Base-by-base conservation (phyloP, 2,329 filamentous ascomycete genomes). In the Verticillium albo-atrum region DNA sequence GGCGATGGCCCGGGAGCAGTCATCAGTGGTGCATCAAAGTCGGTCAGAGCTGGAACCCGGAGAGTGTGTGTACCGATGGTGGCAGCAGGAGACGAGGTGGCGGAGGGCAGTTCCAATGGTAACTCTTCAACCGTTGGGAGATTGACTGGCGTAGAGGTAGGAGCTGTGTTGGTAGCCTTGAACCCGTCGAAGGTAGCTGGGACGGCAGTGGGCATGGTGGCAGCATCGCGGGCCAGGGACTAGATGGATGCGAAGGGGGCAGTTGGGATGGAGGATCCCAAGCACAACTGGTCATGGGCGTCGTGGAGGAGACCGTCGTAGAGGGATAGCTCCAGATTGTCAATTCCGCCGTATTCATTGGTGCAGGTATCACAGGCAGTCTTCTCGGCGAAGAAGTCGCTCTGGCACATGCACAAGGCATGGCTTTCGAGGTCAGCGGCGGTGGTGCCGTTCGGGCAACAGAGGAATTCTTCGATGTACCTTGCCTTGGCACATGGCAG, bases 341-440 rank as follows among this genome's bases (percentile, higher is more conserved):
- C 72, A 50, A 75, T 73, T 7, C 70, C 69, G 53, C 76, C 77
- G 65, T 79, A 76, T 15, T 74, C 66, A 50, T 68, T 68, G 15
- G 78, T 68, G 63, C 77, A 81, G 32, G 70, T 61, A 32, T 76
- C 72, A 66, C 77, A 80, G 56, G 70, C 74, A 10, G 68, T 58
- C 75, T 77, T 79, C 60, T 78, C 74, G 28, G 62, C 37, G 67
- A 80, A 80, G 70, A 72, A 79, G 59, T 70, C 73, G 37, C 77
- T 74, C 10, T 66, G 67, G 68, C 78, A 81, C 70, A 79, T 75
- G 67, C 77, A 77, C 64, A 70, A 62, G 51, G 69, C 68, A 62
- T 75, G 70, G 14, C 67, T 66, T 34, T 66, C 65, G 47, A 68
- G 23, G 20, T 47, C 42, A 66, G 63, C 32, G 10, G 30, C 9